These are phyloP conservation scores for Zopfochytrium polystomum DNA, from an alignment of 371 early-diverging fungal genomes.

Conservation along the genomic window DNA sequence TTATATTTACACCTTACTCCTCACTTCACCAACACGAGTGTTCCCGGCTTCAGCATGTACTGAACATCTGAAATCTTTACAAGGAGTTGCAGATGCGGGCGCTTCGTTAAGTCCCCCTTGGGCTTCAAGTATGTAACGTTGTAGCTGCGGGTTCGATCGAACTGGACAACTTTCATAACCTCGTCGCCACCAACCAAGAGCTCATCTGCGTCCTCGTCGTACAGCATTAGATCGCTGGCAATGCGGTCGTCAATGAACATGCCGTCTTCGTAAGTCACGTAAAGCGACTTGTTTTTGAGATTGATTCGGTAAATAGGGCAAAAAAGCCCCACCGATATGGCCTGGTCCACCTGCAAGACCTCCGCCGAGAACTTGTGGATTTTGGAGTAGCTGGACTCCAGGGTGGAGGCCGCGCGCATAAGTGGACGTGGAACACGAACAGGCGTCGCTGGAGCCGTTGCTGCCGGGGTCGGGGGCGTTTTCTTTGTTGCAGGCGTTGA, in stretches of 20 bases:
- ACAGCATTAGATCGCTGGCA: background rate
- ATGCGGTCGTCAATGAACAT: slow-evolving; percentile 12
- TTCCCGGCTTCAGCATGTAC: background rate
- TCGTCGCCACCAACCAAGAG: slow-evolving; percentile 1
- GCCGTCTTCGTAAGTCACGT: slow-evolving; percentile 4
- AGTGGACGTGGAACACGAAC: background rate
- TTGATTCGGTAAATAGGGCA: slow-evolving; percentile 13
- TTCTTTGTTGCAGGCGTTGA: background rate
- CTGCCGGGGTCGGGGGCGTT: background rate
- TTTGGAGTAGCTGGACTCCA: slow-evolving; percentile 6
- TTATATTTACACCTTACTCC: no score
- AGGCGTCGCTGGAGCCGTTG: background rate
- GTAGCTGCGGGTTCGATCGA: slow-evolving; percentile 1
- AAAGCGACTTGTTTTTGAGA: background rate
- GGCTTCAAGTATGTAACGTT: slow-evolving; percentile 6
- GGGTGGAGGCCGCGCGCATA: slow-evolving; percentile 1
- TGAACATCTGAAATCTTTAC: slow-evolving; percentile 2
- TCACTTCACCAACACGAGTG: background rate
- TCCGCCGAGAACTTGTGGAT: slow-evolving; percentile 4
- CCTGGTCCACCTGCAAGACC: background rate
- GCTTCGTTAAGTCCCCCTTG: background rate
- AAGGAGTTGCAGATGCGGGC: background rate
- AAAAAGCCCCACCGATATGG: slow-evolving; percentile 5
- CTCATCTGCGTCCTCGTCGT: slow-evolving; percentile 6
- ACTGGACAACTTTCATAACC: background rate